Evolutionary conservation across 768 basidiomycete genomes (phyloP).

Genomic region (Dioszegia aurantiaca): DNA sequence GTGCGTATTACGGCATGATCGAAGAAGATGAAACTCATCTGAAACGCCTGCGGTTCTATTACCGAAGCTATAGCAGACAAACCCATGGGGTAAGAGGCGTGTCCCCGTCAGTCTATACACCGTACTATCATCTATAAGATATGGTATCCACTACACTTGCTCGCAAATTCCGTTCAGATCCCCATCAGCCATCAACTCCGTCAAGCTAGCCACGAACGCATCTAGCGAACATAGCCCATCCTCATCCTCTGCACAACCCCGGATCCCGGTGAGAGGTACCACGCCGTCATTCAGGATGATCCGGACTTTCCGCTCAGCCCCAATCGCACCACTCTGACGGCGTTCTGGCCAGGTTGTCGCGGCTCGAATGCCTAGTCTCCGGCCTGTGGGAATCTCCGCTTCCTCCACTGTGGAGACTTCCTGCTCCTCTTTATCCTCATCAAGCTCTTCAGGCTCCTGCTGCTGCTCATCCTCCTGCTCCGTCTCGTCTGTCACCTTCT

Average conservation of each 20-base stretch:
- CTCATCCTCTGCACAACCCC: conserved; percentile 67
- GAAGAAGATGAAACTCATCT: too few relatives aligned
- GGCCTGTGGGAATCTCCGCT: too few relatives aligned
- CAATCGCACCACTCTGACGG: too few relatives aligned
- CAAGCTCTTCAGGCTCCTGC: background rate
- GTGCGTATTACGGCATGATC: too few relatives aligned
- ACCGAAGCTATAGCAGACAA: too few relatives aligned
- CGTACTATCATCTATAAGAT: too few relatives aligned
- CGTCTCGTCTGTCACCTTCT: background rate
- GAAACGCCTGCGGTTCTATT: too few relatives aligned
- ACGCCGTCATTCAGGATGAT: conserved; percentile 86
- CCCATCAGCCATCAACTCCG: conserved; percentile 63
- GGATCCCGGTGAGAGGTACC: conserved; percentile 72
- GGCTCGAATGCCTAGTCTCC: too few relatives aligned
- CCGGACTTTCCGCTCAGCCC: conserved; percentile 61
- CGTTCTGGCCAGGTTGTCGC: too few relatives aligned
- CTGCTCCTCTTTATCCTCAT: background rate
- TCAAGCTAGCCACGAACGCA: conserved; percentile 68
- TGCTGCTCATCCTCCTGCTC: background rate
- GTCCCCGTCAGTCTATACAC: too few relatives aligned
- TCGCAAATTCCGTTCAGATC: conserved; percentile 73
- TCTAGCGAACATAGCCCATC: conserved; percentile 76
- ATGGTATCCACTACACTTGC: too few relatives aligned
- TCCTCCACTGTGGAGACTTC: background rate
- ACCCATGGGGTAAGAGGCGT: too few relatives aligned